These are phyloP conservation scores for Schwanniomyces pseudopolymorphus DNA, from an alignment of 805 yeast genomes.

Conservation along the genomic window DNA sequence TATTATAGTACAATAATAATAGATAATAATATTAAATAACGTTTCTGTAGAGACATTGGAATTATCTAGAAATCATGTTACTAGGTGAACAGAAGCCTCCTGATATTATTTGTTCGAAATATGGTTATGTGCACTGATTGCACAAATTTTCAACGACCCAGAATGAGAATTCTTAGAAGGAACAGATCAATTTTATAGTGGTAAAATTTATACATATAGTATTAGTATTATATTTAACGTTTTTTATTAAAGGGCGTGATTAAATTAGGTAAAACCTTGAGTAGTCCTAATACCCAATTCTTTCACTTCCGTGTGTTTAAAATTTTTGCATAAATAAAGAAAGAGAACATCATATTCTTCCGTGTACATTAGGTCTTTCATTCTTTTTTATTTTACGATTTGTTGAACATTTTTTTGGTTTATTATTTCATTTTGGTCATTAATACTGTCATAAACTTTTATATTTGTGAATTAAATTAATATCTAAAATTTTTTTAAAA, in stretches of 20 bases:
- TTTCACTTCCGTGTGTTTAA: not conserved
- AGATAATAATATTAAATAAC: slow-evolving; percentile 24
- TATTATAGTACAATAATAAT: slow-evolving; percentile 25
- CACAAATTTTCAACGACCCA: slow-evolving; percentile 4
- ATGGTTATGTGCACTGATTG: slow-evolving; percentile 2
- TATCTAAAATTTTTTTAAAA: not conserved
- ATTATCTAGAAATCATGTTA: not conserved
- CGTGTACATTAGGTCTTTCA: slow-evolving; percentile 7
- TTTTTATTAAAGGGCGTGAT: not conserved
- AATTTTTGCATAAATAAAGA: not conserved
- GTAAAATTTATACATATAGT: not conserved
- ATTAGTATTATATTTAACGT: not conserved
- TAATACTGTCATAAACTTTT: not conserved
- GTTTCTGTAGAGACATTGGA: not conserved
- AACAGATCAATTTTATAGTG: slow-evolving; percentile 7
- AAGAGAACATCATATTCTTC: slow-evolving; percentile 1
- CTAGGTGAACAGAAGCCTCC: no score
- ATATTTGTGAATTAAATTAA: not conserved
- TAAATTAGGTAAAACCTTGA: not conserved
- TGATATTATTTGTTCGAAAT: not conserved
- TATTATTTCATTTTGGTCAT: not conserved
- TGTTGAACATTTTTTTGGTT: slow-evolving; percentile 3
- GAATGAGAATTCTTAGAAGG: slow-evolving; percentile 1
- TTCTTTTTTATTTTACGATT: not conserved
- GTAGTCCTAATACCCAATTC: not conserved